Evolutionary conservation across 2,329 filamentous ascomycete species (phyloP), one percentile per base, ranked within the genome.

Genomic region (Diaporthe aspalathi): DNA sequence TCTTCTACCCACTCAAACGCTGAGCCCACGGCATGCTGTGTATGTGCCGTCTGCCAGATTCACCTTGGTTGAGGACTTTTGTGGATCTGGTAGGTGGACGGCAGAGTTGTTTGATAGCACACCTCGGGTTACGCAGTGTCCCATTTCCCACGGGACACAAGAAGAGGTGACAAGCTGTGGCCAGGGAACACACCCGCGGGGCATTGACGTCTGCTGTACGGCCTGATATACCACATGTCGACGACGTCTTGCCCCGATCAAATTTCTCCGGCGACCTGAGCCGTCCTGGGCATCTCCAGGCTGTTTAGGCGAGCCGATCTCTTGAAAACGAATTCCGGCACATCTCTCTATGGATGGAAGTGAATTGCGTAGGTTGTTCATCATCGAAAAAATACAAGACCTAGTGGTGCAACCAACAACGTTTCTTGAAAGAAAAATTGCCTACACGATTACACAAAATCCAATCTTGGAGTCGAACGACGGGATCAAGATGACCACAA

Each of bases 41-140:
- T 20, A 63, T 63, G 20, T 65, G n/a, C 45, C 16, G 45, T 38
- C 29, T 8, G 29, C n/a, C 4, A 35, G 27, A 38, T 38, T 4
- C 29, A 5, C 16, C 29, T 20, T 38, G 27, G 20, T 29, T 16
- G 22, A 32, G 35, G 3, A 5, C 12, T 32, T 43, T 5, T 6
- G 50, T 22, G 17, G 16, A 22, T 43, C 20, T 40, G 54, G 32
- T 50, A 35, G 43, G 29, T 24, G 43, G 14, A 38, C 17, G 17
- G 20, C 17, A 22, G 20, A 29, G 14, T 68, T 68, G 69, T 71
- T 71, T 71, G 69, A 71, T 71, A 67, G 54, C 54, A 71, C 69
- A 68, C 22, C 7, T 8, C 43, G 27, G 54, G 38, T 50, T 43
- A 71, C 68, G 57, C 54, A 68, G 32, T 16, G 20, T 68, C n/a